Evolutionary conservation across 2,329 filamentous ascomycete species (phyloP).

Genomic region (Cordyceps fumosorosea): DNA sequence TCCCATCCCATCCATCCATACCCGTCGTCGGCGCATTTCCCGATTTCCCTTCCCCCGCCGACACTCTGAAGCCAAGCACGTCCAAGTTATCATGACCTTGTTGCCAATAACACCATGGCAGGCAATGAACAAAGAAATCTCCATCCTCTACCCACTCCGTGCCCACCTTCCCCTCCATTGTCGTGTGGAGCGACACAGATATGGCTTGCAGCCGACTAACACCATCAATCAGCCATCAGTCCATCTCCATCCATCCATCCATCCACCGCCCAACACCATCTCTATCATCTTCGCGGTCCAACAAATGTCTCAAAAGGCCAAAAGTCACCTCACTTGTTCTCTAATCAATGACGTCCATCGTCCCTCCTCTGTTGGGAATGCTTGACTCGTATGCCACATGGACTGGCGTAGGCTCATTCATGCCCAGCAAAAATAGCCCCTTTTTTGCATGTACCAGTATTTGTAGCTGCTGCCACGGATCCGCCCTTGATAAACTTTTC

Average conservation of each 20-base stretch:
- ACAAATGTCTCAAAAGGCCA: neutral
- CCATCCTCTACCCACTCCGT: neutral
- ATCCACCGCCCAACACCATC: neutral
- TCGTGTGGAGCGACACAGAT: constrained; percentile 2
- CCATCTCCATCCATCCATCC: neutral
- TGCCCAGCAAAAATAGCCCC: too few relatives aligned
- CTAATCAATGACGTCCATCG: neutral
- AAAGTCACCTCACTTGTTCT: neutral
- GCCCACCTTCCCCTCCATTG: neutral
- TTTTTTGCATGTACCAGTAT: too few relatives aligned
- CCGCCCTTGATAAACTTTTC: constrained; percentile 6
- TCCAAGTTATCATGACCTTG: neutral
- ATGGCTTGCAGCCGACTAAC: constrained; percentile 10
- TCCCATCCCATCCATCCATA: neutral
- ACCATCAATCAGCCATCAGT: neutral
- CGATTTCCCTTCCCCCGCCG: neutral
- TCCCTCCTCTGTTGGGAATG: neutral
- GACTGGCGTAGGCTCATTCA: neutral
- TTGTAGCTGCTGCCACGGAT: constrained; percentile 4
- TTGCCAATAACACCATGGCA: neutral
- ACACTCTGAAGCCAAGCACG: too few relatives aligned
- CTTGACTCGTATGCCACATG: neutral
- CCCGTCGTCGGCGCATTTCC: neutral
- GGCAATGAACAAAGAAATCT: neutral
- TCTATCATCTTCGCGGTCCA: neutral